phyloP scores from a whole-genome alignment of 768 basidiomycete genomes.

The Rhodocollybia butyracea region DNA sequence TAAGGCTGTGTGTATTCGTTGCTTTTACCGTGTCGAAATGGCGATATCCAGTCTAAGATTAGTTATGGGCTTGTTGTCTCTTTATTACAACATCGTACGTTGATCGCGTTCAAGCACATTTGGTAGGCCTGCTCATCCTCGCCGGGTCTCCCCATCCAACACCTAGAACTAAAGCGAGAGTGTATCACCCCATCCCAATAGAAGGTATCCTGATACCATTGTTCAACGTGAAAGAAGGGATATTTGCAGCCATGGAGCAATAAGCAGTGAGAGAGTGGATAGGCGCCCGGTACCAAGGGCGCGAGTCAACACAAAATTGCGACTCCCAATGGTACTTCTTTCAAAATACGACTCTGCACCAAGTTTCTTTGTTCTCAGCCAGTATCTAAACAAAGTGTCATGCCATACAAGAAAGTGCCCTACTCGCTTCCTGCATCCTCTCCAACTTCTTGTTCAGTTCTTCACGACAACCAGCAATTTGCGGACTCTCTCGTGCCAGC shows the following conservation, averaged over 20 bases:
- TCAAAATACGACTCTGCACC: too few species aligned
- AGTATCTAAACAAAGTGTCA: background rate
- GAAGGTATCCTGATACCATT: conserved; percentile 16
- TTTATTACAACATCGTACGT: conserved; percentile 18
- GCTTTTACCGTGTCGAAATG: conserved; percentile 8
- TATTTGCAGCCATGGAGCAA: too few species aligned
- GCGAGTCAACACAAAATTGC: too few species aligned
- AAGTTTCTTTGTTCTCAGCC: too few species aligned
- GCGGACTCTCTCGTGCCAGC: conserved; percentile 47
- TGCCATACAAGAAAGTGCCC: conserved; percentile 30
- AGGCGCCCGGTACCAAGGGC: too few species aligned
- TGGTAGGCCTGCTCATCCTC: conserved; percentile 36
- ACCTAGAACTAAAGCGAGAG: conserved; percentile 15
- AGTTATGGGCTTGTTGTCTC: background rate
- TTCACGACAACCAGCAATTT: conserved; percentile 39
- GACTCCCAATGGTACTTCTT: too few species aligned
- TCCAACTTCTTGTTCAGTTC: conserved; percentile 51
- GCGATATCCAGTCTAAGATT: conserved; percentile 6
- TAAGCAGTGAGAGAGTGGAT: too few species aligned
- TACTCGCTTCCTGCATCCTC: conserved; percentile 42
- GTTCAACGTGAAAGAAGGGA: background rate
- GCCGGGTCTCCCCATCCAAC: conserved; percentile 37
- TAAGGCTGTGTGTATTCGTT: background rate
- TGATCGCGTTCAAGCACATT: conserved; percentile 31
- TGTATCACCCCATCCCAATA: conserved; percentile 18